Base-by-base conservation (phyloP, 208 protist species). In the Acanthamoeba lenticulata region DNA sequence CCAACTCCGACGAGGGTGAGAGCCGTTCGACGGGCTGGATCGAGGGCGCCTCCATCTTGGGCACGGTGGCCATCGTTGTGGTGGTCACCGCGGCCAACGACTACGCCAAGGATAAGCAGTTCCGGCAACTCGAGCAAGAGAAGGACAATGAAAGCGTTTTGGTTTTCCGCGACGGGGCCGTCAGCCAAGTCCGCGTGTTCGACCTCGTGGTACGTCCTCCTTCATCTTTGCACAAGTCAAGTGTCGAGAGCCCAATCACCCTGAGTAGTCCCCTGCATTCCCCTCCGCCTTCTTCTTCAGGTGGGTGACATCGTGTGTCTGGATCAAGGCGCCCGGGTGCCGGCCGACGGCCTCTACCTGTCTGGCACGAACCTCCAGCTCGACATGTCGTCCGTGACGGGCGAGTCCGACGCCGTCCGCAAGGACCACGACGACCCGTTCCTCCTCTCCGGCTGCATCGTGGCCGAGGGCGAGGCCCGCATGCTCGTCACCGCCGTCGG, bases 401-500 rank as follows among this genome's bases (percentile, higher is more conserved):
- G 92, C 21, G 92, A 94, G 49, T 69, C 92, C 45, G 42, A 94
- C 45, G 85, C 94, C 34, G 27, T 94, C 15, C n/a, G 72, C 3
- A 94, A 94, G 44, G 67, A 86, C 67, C 65, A 96, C 0, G 57
- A 77, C 21, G 93, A 97, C 79, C 98, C 98, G 77, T 96, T 97
- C 85, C 83, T 99, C n/a, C 81, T 99, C 47, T 98, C 97, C 38
- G 98, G 98, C 32, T 98, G 94, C 52, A 94, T 97, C 45, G 97
- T 99, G 60, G 96, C 96, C 89, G 98, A 98, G 42, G 98, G 98
- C 27, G 95, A 97, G 94, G 97, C 97, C 86, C 97, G 92, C 90
- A 98, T 99, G 95, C 94, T 99, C 9, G 97, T 99, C 44, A 97
- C 97, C 29, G 98, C 97, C 13, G 98, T 99, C n/a, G 99, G 99